phyloP scores from a whole-genome alignment of 169 alveolate genomes.

The Perkinsus marinus region DNA sequence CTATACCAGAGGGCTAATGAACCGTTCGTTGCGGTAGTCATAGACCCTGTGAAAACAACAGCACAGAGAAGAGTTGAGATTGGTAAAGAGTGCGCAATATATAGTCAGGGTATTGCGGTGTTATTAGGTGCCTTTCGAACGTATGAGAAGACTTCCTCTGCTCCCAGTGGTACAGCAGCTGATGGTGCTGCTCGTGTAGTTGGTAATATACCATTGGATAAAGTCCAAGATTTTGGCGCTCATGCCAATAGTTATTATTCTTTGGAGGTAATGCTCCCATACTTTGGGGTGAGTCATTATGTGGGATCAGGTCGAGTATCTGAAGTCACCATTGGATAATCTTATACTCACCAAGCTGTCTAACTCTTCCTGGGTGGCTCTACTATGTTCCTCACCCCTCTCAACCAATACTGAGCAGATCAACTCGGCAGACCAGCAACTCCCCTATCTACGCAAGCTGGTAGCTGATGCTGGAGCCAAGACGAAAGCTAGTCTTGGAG shows the following conservation, averaged over 20 bases:
- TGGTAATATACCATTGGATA: conserved; percentile 38
- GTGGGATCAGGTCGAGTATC: background rate
- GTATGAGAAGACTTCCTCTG: conserved; percentile 39
- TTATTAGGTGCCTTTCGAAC: conserved; percentile 41
- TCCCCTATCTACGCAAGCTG: background rate
- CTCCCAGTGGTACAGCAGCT: conserved; percentile 10
- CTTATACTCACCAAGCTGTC: background rate
- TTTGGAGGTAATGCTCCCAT: conserved; percentile 8
- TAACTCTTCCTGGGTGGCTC: background rate
- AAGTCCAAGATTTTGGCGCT: conserved; percentile 55
- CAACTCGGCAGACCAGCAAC: background rate
- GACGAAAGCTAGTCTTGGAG: background rate
- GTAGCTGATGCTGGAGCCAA: background rate
- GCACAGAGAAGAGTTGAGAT: conserved; percentile 51
- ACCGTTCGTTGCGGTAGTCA: conserved; percentile 52
- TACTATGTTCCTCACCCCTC: background rate
- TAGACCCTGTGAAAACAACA: conserved; percentile 56
- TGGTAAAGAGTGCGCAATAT: background rate
- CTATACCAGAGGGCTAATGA: conserved; percentile 38
- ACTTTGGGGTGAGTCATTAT: background rate
- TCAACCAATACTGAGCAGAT: background rate
- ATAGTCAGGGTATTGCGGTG: background rate
- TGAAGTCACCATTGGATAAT: background rate
- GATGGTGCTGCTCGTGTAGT: conserved; percentile 9
- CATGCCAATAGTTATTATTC: conserved; percentile 43